Evolutionary conservation across 306 rosid species (phyloP).

Genomic region (Canavalia gladiata): DNA sequence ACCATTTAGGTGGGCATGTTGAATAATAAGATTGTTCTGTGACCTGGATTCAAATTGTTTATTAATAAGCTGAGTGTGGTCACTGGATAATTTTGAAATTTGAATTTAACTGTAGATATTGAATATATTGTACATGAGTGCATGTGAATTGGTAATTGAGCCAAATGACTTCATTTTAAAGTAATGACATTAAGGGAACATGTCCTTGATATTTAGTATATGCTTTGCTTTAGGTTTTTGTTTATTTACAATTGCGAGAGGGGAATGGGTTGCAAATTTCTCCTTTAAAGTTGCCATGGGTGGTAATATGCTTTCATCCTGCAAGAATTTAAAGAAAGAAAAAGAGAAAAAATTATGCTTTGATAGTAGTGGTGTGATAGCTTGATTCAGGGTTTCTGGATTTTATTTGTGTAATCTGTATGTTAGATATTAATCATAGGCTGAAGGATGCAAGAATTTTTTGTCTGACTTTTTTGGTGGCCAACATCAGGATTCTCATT

Average conservation of each 20-base stretch:
- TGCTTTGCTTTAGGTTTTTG: background rate
- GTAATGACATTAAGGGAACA: background rate
- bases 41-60: background rate
- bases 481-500: background rate
- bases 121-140: background rate
- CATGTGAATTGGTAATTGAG: constrained; percentile 25
- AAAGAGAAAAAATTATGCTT: background rate
- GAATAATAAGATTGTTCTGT: background rate
- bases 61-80: background rate
- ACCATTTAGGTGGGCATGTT: background rate
- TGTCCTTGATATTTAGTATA: background rate
- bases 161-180: background rate
- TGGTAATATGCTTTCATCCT: background rate
- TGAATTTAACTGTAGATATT: background rate
- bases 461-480: constrained; percentile 22
- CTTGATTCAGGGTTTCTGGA: background rate
- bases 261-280: constrained; percentile 7
- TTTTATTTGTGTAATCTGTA: background rate
- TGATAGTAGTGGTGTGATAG: constrained; percentile 12
- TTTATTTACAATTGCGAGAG: background rate
- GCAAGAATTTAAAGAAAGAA: background rate
- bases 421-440: background rate
- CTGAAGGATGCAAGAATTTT: background rate
- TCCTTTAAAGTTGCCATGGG: constrained; percentile 1
- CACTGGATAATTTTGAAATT: constrained; percentile 12